Base-by-base conservation (phyloP, 2,329 filamentous ascomycete species). In the Phialocephala sp. region DNA sequence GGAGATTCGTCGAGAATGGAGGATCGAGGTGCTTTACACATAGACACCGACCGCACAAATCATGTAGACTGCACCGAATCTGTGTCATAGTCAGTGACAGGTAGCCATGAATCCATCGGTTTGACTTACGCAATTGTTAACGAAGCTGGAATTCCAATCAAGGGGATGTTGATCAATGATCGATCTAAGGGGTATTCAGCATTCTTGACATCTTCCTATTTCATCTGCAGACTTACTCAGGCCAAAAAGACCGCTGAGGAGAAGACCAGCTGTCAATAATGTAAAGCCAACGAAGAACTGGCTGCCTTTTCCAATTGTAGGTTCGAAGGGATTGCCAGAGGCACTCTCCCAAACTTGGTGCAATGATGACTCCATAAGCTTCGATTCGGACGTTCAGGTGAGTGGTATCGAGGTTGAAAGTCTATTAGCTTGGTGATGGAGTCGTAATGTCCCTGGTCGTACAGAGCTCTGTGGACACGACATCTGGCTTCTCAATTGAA, bases 41-140 rank as follows among this genome's bases (percentile, higher is more conserved):
- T 99, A 98, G 77, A 99, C 95, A 78, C 95, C 95, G 78, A 95
- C 95, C 67, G 94, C 95, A 81, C 95, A 99, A 81, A 99, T 98
- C 91, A 97, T 97, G 82, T 95, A 97, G 55, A 99, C 93, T 59
- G 94, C 90, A 73, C 95, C 95, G 79, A 97, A 91, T 59, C 94
- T 97, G 14, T 32, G 73, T 35, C 27, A 15, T 32, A 47, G 15
- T 75, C 41, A 74, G 69, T 60, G 37, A 15, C 37, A 2, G 15
- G 59, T 59, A 47, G 57, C 9, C 24, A 36, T n/a, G 39, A 24
- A 20, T 36, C 35, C 61, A 15, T 18, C 60, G 55, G 58, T 60
- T 57, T 9, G 45, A 81, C 92, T 76, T 89, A 98, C 94, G 92
- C 94, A 81, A 97, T 87, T 69, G 93, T 91, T 73, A 96, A 78